A percentile compares a stretch with the other conserved stretches of the same genome.
These are phyloP conservation scores for Craspedostauros australis DNA, from an alignment of 108 stramenopile genomes.

Conservation along the genomic window DNA sequence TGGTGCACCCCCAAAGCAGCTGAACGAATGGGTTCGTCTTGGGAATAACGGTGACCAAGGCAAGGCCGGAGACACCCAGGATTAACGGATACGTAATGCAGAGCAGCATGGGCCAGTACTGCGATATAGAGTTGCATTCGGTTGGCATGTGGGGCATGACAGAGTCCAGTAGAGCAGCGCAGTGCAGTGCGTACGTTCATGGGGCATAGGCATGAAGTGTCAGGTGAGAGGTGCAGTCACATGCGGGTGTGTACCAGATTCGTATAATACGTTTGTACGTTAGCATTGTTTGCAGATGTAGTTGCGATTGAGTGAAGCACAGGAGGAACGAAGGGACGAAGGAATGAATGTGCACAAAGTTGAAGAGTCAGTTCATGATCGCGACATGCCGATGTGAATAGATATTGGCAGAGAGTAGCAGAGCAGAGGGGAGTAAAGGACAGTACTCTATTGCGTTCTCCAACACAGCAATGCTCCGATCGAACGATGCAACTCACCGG, in stretches of 20 bases:
- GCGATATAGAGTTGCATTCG: no score
- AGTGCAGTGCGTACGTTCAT: background rate
- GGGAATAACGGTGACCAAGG: conserved; percentile 31
- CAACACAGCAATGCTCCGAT: no score
- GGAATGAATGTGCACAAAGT: no score
- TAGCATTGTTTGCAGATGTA: no score
- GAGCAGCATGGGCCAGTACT: conserved; percentile 88
- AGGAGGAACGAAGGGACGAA: no score
- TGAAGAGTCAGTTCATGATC: no score
- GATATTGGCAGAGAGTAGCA: no score
- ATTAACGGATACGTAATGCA: conserved; percentile 86
- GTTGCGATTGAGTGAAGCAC: no score
- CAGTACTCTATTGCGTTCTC: no score
- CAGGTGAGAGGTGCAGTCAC: background rate
- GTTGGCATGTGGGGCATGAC: background rate
- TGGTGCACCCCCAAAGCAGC: conserved; percentile 37
- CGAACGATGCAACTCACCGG: no score
- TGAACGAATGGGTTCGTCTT: conserved; percentile 24
- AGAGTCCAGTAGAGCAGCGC: background rate
- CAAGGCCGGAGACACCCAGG: conserved; percentile 42
- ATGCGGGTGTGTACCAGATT: background rate
- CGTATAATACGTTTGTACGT: background rate
- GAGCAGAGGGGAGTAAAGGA: no score
- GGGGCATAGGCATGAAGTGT: background rate
- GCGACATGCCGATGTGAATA: no score